Base-by-base conservation (phyloP, 164 flowering plant genomes). In the Litsea cubeba region DNA sequence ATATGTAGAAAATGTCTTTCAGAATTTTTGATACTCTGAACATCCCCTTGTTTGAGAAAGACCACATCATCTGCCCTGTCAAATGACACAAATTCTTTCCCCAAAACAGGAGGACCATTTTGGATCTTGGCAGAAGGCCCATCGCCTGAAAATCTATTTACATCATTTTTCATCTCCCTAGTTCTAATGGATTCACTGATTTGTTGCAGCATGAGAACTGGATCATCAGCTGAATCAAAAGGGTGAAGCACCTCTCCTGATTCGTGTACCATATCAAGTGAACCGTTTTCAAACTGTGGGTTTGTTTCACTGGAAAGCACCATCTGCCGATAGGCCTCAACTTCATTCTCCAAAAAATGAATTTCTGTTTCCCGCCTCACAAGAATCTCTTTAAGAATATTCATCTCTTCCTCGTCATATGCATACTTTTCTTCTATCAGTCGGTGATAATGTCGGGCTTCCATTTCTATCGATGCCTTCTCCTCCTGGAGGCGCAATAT, bases 351-450 rank as follows among this genome's bases (percentile, higher is more conserved):
- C 80, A 95, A 75, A 80, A 89, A 85, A 76, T 84, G 90, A 35
- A 84, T 93, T 81, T 95, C 99, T 80, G 79, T 83, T 81, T 95
- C 99, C 72, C 97, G 85, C 77, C 92, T 86, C 28, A 93, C 1
- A 46, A 95, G 74, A 60, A 95, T 95, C 77, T 95, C 97, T 82
- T 87, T 88, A 17, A 95, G 91, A 79, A 95, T 86, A 81, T 82
- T 76, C 97, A 92, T 95, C 81, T 95, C 99, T 78, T 93, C 97
- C 67, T 84, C 89, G 83, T 95, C 99, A 82, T 86, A 95, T 68
- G 88, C 87, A 75, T 84, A 86, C 71, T 93, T 95, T 76, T 90
- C 97, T 80, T 93, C 99, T 69, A 89, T 81, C 79, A 89, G 84
- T 82, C 97, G 89, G 71, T 88, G 91, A 78, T 85, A 93, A 69